phyloP scores from a whole-genome alignment of 2,329 filamentous ascomycete species.

The Plenodomus biglobosus region DNA sequence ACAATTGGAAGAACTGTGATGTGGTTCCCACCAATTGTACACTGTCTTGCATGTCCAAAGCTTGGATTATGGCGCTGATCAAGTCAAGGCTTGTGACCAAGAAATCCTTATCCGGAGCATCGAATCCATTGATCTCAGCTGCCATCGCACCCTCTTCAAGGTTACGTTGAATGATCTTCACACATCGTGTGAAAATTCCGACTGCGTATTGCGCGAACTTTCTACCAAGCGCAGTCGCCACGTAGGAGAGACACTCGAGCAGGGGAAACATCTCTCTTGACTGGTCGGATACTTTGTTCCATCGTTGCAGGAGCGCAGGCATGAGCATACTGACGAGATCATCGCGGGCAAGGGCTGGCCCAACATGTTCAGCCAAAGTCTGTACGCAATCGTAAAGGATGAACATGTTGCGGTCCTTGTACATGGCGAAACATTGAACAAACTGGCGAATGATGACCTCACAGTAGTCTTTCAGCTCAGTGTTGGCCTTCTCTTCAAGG shows the following conservation, averaged over 20 bases:
- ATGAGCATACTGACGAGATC: constrained; percentile 84
- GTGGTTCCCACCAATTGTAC: constrained; percentile 74
- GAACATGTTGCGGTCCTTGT: constrained; percentile 99
- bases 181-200: constrained; percentile 84
- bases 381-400: constrained; percentile 98
- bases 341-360: constrained; percentile 74
- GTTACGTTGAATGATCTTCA: constrained; percentile 88
- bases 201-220: constrained; percentile 82
- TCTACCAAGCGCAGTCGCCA: constrained; percentile 80
- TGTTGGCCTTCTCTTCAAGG: constrained; percentile 88
- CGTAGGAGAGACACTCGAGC: constrained; percentile 94
- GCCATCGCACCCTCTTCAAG: constrained; percentile 77
- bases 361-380: constrained; percentile 90
- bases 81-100: constrained; percentile 92
- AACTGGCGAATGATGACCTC: constrained; percentile 89
- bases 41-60: constrained; percentile 72
- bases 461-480: constrained; percentile 79
- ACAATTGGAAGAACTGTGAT: constrained; percentile 83
- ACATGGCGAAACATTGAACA: constrained; percentile 86
- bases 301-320: constrained; percentile 87
- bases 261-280: constrained; percentile 92
- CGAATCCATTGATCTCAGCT: constrained; percentile 66
- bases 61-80: constrained; percentile 89
- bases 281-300: constrained; percentile 82
- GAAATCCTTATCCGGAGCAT: constrained; percentile 94